A percentile compares a stretch with the other conserved stretches of the same genome.
Conservation (phyloP, 164 flowering plant species). For the Saururus chinensis region DNA sequence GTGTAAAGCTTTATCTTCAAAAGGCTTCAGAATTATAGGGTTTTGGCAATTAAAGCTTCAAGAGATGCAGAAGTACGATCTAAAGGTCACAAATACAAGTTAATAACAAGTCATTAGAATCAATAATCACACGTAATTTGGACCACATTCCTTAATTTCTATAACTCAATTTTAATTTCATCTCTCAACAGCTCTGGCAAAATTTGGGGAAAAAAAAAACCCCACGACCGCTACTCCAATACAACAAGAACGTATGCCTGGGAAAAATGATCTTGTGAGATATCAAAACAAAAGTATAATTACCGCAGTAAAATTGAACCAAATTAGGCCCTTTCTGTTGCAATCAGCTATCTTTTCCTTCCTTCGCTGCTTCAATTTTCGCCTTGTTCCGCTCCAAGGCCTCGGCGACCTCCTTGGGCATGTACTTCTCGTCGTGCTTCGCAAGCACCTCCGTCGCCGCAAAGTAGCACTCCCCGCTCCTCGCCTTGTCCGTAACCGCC, state of each 20-base stretch:
- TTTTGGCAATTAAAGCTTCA: too few species aligned
- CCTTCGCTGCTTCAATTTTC: conserved; percentile 17
- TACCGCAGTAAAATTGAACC: neutral
- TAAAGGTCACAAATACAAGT: neutral
- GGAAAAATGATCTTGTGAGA: neutral
- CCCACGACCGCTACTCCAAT: neutral
- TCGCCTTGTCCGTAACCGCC: conserved; percentile 52
- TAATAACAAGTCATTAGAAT: neutral
- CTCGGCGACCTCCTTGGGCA: conserved; percentile 78
- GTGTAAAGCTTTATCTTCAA: too few species aligned
- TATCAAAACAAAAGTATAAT: too few species aligned
- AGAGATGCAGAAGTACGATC: neutral
- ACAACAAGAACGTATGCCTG: neutral
- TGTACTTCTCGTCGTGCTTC: conserved; percentile 95
- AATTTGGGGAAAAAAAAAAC: neutral
- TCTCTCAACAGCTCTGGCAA: neutral
- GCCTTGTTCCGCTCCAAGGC: conserved; percentile 83
- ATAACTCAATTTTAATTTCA: neutral
- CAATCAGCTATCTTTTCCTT: neutral
- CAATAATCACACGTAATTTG: neutral
- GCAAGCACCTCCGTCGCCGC: conserved; percentile 77
- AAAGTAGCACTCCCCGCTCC: conserved; percentile 54
- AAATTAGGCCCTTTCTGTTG: too few species aligned
- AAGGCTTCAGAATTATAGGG: too few species aligned
- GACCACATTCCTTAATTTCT: neutral